Base-by-base conservation (phyloP, 208 protist species). In the Herpetomonas samuelpessoai region DNA sequence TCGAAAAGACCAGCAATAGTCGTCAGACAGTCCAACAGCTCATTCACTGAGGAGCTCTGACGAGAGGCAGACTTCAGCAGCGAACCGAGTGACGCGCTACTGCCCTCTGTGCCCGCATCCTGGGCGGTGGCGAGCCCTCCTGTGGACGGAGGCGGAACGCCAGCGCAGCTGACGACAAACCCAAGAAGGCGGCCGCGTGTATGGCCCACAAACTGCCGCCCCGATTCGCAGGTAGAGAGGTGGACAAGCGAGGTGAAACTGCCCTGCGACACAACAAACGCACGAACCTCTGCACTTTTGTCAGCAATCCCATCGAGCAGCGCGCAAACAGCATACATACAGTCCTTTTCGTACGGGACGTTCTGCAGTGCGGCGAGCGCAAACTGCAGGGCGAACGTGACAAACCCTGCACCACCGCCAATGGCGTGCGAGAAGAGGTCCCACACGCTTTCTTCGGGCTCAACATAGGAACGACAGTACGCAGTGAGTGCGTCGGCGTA, bases 381-480 rank as follows among this genome's bases (percentile, higher is more conserved):
- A 0, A 76, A 58, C n/a, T 67, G 49, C 24, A 95, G 60, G 6
- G 81, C 78, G 38, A 63, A 82, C 1, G 21, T 30, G 3, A 94
- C 61, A 9, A 90, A 38, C 29, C 73, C 63, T 1, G 56, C 65
- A 2, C 77, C 76, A 9, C 65, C 41, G 58, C 46, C 61, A 65
- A 88, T 80, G 3, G 75, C 74, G 10, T 44, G 35, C 6, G 27
- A 48, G 54, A 78, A 80, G 28, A 74, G 60, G 0, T 50, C 47
- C 16, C 27, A 38, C 60, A 53, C 63, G n/a, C 27, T 9, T 0
- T 76, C 62, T 29, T 72, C 49, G 39, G 61, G 53, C 22, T 79
- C 69, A 9, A 83, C 50, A 61, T 95, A 95, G 28, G 81, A 80
- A 2, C 41, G 49, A 44, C 91, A 62, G 59, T 87, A 92, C 21